Conservation (phyloP, 108 stramenopile genomes). For the Nitzschia putrida region DNA sequence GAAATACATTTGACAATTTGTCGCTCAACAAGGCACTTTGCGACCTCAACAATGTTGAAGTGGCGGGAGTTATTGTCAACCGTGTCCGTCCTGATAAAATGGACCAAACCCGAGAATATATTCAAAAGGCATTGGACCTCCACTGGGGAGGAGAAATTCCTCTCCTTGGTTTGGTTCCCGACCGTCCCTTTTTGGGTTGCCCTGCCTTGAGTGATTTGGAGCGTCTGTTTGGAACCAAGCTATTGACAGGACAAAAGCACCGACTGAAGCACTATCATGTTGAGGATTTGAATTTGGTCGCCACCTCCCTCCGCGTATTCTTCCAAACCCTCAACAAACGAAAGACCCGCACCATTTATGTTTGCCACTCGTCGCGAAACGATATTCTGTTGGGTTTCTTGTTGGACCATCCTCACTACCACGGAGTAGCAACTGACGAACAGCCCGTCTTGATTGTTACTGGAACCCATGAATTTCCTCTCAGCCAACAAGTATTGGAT, state of each 20-base stretch:
- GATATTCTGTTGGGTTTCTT: conserved; percentile 90
- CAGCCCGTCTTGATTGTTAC: conserved; percentile 75
- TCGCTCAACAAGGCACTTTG: conserved; percentile 83
- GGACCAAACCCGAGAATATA: conserved; percentile 70
- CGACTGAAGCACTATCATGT: conserved; percentile 78
- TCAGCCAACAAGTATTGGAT: conserved; percentile 54
- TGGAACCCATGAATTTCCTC: conserved; percentile 59
- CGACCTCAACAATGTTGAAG: conserved; percentile 68
- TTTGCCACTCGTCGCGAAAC: conserved; percentile 80
- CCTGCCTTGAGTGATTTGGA: conserved; percentile 84
- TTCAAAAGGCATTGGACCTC: conserved; percentile 58
- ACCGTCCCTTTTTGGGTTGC: conserved; percentile 84
- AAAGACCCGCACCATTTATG: conserved; percentile 70
- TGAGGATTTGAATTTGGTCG: conserved; percentile 75
- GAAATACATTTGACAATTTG: conserved; percentile 88
- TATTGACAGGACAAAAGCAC: conserved; percentile 71
- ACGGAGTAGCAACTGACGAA: conserved; percentile 9
- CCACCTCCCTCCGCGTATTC: conserved; percentile 81
- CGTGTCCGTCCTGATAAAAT: conserved; percentile 86
- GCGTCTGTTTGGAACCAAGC: conserved; percentile 64
- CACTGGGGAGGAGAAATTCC: conserved; percentile 67
- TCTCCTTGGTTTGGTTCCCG: conserved; percentile 86
- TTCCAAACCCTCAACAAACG: conserved; percentile 74
- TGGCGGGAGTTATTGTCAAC: conserved; percentile 90
- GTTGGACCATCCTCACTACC: conserved; percentile 52